Evolutionary conservation across 1,284 basidiomycete species (phyloP).

Genomic region (Tetrapyrgos nigripes): DNA sequence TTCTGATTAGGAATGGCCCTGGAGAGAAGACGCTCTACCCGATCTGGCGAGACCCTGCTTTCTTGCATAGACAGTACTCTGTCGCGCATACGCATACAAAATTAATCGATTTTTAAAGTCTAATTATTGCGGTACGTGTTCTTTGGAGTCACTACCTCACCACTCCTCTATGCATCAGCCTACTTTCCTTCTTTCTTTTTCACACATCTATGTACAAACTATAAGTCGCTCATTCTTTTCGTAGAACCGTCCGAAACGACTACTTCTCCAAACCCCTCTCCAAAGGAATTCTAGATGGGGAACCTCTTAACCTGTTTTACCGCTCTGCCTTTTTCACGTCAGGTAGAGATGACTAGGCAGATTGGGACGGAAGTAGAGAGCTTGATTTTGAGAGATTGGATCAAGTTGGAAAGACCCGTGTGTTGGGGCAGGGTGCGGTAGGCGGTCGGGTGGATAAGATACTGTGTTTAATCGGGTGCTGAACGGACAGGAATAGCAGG

Average conservation of each 20-base stretch:
- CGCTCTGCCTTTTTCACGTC: slow-evolving; percentile 70
- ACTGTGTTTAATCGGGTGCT: too few species aligned
- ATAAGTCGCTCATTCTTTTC: slow-evolving; percentile 19
- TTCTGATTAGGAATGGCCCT: too few species aligned
- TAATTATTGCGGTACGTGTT: too few species aligned
- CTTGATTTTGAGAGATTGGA: slow-evolving; percentile 14
- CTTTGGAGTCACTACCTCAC: slow-evolving; percentile 93
- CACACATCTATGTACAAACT: too few species aligned
- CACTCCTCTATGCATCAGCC: slow-evolving; percentile 76
- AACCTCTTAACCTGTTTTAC: slow-evolving; percentile 80
- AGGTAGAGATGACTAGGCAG: slow-evolving; percentile 36
- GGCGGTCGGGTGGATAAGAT: too few species aligned
- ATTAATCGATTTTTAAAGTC: too few species aligned
- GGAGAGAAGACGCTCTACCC: too few species aligned
- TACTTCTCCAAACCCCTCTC: slow-evolving; percentile 81
- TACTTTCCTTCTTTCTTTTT: not conserved
- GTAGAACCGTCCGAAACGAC: slow-evolving; percentile 89
- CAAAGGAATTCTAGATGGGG: slow-evolving; percentile 89
- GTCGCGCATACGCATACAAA: too few species aligned
- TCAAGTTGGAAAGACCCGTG: slow-evolving; percentile 7
- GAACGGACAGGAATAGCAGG: too few species aligned
- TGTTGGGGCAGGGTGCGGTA: too few species aligned
- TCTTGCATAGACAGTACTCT: too few species aligned
- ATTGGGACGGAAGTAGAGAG: slow-evolving; percentile 14
- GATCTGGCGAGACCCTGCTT: too few species aligned